A percentile compares a stretch with the other conserved stretches of the same genome.
Evolutionary conservation across 768 basidiomycete genomes (phyloP).

Genomic region (Mycena sanguinolenta): DNA sequence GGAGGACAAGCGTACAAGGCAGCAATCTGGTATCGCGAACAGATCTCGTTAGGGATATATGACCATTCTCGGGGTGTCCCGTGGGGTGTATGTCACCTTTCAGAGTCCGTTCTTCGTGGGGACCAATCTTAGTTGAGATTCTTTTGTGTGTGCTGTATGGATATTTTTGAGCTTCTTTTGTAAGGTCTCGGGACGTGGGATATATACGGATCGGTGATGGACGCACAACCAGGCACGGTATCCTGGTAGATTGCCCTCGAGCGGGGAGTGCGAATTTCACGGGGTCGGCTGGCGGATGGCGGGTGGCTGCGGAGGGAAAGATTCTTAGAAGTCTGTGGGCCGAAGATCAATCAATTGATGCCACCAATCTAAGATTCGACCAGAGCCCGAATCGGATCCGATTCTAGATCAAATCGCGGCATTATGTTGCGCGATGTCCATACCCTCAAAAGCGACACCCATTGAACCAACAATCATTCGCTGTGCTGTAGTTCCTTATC

Average conservation of each 20-base stretch:
- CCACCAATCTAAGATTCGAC: not conserved
- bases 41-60: conserved; percentile 29
- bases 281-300: conserved; percentile 29
- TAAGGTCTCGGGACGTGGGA: too few species aligned
- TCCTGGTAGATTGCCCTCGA: too few species aligned
- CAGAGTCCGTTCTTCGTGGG: conserved; percentile 23
- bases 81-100: conserved; percentile 27
- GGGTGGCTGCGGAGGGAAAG: conserved; percentile 6
- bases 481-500: conserved; percentile 19
- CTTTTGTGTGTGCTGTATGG: too few species aligned
- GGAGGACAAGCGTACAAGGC: conserved; percentile 15
- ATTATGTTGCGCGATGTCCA: not conserved
- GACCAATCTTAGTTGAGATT: not conserved
- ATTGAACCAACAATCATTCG: not conserved
- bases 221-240: not conserved
- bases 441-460: conserved; percentile 24
- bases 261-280: conserved; percentile 14
- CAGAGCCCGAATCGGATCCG: not conserved
- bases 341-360: conserved; percentile 13
- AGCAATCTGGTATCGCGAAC: conserved; percentile 20
- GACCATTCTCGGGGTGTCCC: conserved; percentile 26
- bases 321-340: not conserved
- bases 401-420: conserved; percentile 4
- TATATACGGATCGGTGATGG: not conserved
- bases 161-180: too few species aligned